Conservation (phyloP, 139 green algal genomes). For the Marvania coccoides region DNA sequence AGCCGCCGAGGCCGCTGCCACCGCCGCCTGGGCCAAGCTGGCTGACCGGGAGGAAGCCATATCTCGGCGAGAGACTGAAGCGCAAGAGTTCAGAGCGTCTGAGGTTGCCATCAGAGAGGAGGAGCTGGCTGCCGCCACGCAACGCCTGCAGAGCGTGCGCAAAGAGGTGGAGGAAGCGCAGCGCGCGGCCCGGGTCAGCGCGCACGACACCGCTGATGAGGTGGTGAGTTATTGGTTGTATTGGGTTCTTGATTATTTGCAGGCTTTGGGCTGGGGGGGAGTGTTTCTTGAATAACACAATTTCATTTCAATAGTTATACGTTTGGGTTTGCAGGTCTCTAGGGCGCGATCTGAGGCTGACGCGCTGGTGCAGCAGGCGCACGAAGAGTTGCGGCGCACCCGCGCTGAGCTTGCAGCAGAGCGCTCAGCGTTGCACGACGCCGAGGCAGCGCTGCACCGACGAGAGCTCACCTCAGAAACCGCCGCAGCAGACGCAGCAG, state of each 20-base stretch:
- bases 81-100: background rate
- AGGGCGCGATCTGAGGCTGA: constrained; percentile 8
- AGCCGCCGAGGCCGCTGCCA: constrained; percentile 3
- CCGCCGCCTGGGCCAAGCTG: background rate
- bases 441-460: background rate
- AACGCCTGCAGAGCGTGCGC: background rate
- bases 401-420: constrained; percentile 4
- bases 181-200: background rate
- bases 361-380: background rate
- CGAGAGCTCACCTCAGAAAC: constrained; percentile 1
- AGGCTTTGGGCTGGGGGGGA: no score
- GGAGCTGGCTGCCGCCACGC: background rate
- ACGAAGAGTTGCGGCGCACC: constrained; percentile 6
- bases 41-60: background rate
- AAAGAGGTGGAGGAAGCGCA: background rate
- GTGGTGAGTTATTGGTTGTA: background rate
- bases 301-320: no score
- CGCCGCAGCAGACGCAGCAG: background rate
- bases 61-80: background rate
- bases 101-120: background rate
- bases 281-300: no score
- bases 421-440: background rate
- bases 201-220: background rate
- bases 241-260: no score
- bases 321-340: background rate